Evolutionary conservation across 345 rosid genomes (phyloP).

Genomic region (Eutrema japonicum): DNA sequence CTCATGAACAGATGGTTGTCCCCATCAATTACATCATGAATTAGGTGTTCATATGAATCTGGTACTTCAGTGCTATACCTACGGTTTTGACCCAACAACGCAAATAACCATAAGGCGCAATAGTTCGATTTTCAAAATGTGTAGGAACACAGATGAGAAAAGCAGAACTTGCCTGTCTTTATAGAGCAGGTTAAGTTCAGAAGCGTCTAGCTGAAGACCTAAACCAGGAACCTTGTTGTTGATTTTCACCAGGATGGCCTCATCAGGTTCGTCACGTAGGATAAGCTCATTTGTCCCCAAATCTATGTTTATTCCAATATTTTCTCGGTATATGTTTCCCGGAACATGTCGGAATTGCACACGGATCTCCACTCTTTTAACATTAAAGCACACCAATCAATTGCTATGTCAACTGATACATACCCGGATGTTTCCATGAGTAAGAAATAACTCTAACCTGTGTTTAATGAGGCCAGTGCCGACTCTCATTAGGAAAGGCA

Average conservation of each 20-base stretch:
- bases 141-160: conserved; percentile 15
- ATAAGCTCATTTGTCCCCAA: conserved; percentile 70
- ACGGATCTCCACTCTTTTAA: conserved; percentile 71
- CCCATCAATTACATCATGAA: conserved; percentile 81
- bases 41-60: conserved; percentile 77
- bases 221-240: conserved; percentile 78
- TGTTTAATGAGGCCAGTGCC: conserved; percentile 78
- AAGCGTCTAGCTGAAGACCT: conserved; percentile 75
- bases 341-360: conserved; percentile 71
- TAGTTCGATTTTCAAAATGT: not conserved
- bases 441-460: conserved; percentile 48
- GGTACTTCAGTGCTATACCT: conserved; percentile 70
- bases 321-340: conserved; percentile 66
- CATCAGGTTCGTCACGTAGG: conserved; percentile 66
- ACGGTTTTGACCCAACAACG: conserved; percentile 1
- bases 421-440: conserved; percentile 4
- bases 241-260: conserved; percentile 71
- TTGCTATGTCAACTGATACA: not conserved
- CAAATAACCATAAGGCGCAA: not conserved
- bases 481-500: conserved; percentile 68
- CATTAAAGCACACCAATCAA: conserved; percentile 26
- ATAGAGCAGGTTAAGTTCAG: conserved; percentile 74
- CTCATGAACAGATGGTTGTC: conserved; percentile 85
- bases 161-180: conserved; percentile 60
- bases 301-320: conserved; percentile 55